These are phyloP conservation scores for Aspergillus panamensis DNA, from an alignment of 495 filamentous ascomycete genomes.

Conservation along the genomic window DNA sequence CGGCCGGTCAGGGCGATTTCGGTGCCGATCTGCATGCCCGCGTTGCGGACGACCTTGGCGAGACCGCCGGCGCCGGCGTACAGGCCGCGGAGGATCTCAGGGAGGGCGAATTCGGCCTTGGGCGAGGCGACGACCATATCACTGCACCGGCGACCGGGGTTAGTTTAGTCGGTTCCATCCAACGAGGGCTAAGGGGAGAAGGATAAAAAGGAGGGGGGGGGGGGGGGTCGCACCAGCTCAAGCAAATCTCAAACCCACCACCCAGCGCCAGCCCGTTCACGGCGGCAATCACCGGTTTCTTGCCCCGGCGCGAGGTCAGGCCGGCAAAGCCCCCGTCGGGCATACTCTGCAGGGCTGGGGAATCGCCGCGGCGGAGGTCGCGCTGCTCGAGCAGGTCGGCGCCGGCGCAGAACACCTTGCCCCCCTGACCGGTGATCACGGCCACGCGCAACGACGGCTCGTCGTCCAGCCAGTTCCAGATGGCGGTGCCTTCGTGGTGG, in stretches of 20 bases:
- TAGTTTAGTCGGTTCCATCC: too few relatives aligned
- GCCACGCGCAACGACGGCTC: slow-evolving; percentile 44
- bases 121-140: slow-evolving; percentile 60
- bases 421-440: slow-evolving; percentile 47
- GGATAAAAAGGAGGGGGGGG: too few relatives aligned
- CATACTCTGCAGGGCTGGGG: neutral
- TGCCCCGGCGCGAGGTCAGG: slow-evolving; percentile 26
- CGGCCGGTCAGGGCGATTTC: slow-evolving; percentile 65
- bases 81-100: slow-evolving; percentile 62
- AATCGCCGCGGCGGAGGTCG: neutral
- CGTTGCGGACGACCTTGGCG: slow-evolving; percentile 55
- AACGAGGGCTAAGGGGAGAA: too few relatives aligned
- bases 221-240: slow-evolving; percentile 53
- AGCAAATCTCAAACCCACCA: slow-evolving; percentile 65
- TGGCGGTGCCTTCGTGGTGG: slow-evolving; percentile 39
- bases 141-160: too few relatives aligned
- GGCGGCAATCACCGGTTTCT: slow-evolving; percentile 61
- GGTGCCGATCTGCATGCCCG: slow-evolving; percentile 59
- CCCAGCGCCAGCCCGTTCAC: slow-evolving; percentile 69
- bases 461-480: slow-evolving; percentile 47
- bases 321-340: slow-evolving; percentile 26
- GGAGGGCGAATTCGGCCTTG: slow-evolving; percentile 55
- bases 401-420: slow-evolving; percentile 50
- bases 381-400: slow-evolving; percentile 4
- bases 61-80: slow-evolving; percentile 63